Conservation (phyloP, 169 alveolate species). For the Cryptosporidium tyzzeri region DNA sequence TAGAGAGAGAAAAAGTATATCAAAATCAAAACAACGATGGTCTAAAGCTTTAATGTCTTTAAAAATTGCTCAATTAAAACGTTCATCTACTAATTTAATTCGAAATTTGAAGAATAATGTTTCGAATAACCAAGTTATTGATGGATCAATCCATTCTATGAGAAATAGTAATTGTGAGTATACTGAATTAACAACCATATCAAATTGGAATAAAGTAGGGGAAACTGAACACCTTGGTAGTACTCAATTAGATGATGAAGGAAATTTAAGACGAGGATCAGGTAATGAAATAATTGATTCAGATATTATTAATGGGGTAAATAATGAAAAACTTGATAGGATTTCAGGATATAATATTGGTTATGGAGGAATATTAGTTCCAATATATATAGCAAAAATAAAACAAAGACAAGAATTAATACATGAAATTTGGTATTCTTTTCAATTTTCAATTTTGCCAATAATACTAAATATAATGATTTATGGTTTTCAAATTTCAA, state of each 20-base stretch:
- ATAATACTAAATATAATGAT: constrained; percentile 3
- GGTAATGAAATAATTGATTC: not conserved
- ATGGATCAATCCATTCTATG: not conserved
- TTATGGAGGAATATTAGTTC: constrained; percentile 55
- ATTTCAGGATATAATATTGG: constrained; percentile 42
- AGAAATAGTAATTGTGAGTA: constrained; percentile 20
- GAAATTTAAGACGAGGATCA: not conserved
- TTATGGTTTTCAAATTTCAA: constrained; percentile 34
- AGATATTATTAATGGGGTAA: not conserved
- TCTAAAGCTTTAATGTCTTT: constrained; percentile 35
- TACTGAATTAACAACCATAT: not conserved
- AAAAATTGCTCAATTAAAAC: constrained; percentile 20
- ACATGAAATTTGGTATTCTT: constrained; percentile 51
- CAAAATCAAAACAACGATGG: constrained; percentile 38
- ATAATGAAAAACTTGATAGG: not conserved
- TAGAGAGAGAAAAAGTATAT: not conserved
- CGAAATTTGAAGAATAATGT: not conserved
- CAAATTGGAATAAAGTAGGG: not conserved
- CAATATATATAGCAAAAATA: constrained; percentile 62
- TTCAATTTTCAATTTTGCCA: constrained; percentile 50
- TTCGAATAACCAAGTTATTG: not conserved
- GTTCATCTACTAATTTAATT: not conserved
- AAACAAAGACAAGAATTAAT: constrained; percentile 55
- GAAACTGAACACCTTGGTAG: not conserved
- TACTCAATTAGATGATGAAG: not conserved